These are phyloP conservation scores for Wickerhamiella kazuoi DNA, from an alignment of 805 yeast species.

Conservation along the genomic window DNA sequence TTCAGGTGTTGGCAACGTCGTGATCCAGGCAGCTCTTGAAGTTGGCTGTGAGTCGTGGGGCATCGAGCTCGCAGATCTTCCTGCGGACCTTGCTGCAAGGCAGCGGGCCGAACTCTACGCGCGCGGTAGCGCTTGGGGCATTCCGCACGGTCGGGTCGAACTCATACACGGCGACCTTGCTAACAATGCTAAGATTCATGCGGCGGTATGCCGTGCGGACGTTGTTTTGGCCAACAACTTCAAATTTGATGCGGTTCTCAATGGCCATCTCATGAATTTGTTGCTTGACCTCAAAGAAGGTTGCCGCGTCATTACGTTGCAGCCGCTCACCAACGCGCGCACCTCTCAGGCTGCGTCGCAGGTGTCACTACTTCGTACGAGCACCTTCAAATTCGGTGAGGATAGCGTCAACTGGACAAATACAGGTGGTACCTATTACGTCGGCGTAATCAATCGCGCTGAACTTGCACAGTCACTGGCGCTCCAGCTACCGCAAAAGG, in stretches of 20 bases:
- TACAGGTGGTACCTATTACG: conserved; percentile 59
- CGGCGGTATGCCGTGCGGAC: conserved; percentile 41
- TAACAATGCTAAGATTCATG: conserved; percentile 38
- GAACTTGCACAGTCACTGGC: too few relatives aligned
- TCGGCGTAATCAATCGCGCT: conserved; percentile 41
- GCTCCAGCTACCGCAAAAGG: too few relatives aligned
- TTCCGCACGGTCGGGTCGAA: conserved; percentile 36
- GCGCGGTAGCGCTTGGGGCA: conserved; percentile 46
- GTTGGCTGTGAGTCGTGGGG: conserved; percentile 75
- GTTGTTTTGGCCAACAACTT: conserved; percentile 70
- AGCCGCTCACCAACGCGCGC: conserved; percentile 63
- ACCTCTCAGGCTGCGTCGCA: conserved; percentile 47
- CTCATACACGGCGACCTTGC: conserved; percentile 59
- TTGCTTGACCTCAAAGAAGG: conserved; percentile 52
- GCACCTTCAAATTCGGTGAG: conserved; percentile 42
- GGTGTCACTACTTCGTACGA: conserved; percentile 44
- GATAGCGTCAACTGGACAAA: conserved; percentile 80
- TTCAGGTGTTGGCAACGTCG: conserved; percentile 88
- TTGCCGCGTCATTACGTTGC: conserved; percentile 59
- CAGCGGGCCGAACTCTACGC: conserved; percentile 43
- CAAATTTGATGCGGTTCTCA: conserved; percentile 60
- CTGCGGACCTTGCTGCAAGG: conserved; percentile 44
- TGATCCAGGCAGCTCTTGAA: conserved; percentile 75
- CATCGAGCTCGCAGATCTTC: conserved; percentile 75
- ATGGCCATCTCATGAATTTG: conserved; percentile 46